These are phyloP conservation scores for Carex arenaria DNA, from an alignment of 202 grass and related monocot species.

Conservation along the genomic window DNA sequence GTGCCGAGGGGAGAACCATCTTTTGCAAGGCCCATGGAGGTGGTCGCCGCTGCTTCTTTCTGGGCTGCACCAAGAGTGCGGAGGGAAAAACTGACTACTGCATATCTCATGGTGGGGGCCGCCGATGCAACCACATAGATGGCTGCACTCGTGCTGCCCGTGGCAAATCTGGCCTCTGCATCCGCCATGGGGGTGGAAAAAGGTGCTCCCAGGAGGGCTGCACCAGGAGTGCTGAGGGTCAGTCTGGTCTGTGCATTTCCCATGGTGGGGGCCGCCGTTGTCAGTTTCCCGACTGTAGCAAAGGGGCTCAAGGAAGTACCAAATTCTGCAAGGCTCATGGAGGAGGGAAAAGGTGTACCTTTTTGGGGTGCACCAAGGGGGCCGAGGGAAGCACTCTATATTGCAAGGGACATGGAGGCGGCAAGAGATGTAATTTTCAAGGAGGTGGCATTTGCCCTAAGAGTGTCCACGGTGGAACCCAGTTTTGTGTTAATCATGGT, in stretches of 20 bases:
- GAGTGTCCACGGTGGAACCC: slow-evolving; percentile 88
- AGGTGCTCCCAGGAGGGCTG: slow-evolving; percentile 77
- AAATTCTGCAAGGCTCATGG: slow-evolving; percentile 87
- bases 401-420: slow-evolving; percentile 89
- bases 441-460: slow-evolving; percentile 77
- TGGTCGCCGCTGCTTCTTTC: slow-evolving; percentile 64
- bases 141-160: slow-evolving; percentile 70
- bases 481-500: slow-evolving; percentile 80
- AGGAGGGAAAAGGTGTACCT: slow-evolving; percentile 92
- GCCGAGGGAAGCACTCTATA: slow-evolving; percentile 82
- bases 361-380: slow-evolving; percentile 76
- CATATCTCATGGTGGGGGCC: slow-evolving; percentile 80
- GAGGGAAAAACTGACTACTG: slow-evolving; percentile 86
- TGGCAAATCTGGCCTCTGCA: slow-evolving; percentile 88
- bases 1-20: slow-evolving; percentile 88
- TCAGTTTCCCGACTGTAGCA: slow-evolving; percentile 64
- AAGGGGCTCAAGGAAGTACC: slow-evolving; percentile 89
- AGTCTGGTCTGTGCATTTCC: slow-evolving; percentile 90
- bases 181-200: slow-evolving; percentile 90
- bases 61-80: slow-evolving; percentile 86
- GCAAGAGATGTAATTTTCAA: slow-evolving; percentile 80
- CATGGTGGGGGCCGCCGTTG: slow-evolving; percentile 85
- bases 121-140: slow-evolving; percentile 53
- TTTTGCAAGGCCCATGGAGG: slow-evolving; percentile 97
- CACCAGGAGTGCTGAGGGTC: slow-evolving; percentile 79